phyloP scores from a whole-genome alignment of 2,329 filamentous ascomycete species.

The Byssoonygena ceratinophila region DNA sequence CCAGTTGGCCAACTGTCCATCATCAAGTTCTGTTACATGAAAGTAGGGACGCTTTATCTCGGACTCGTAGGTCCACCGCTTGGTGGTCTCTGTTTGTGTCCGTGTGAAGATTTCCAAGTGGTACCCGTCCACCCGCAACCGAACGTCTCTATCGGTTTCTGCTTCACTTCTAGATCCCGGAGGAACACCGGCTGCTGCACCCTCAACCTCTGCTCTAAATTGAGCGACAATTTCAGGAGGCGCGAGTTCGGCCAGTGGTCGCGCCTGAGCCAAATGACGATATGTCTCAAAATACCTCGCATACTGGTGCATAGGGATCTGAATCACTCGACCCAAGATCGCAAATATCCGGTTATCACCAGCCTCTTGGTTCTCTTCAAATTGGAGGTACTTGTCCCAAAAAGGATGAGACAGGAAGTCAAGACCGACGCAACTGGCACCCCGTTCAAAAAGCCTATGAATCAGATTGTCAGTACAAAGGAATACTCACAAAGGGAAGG shows the following conservation, averaged over 20 bases:
- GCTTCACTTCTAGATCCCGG: slow-evolving; percentile 51
- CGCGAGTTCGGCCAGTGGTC: slow-evolving; percentile 63
- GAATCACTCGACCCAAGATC: slow-evolving; percentile 70
- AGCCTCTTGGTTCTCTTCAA: slow-evolving; percentile 80
- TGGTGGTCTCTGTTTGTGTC: slow-evolving; percentile 79
- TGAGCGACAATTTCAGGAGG: slow-evolving; percentile 56
- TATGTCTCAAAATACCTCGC: slow-evolving; percentile 90
- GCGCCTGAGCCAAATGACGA: slow-evolving; percentile 60
- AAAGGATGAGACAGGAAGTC: slow-evolving; percentile 93
- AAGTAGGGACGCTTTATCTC: slow-evolving; percentile 96
- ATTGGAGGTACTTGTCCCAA: slow-evolving; percentile 98
- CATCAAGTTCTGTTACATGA: slow-evolving; percentile 85
- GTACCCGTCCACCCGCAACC: slow-evolving; percentile 65
- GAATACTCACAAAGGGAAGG: slow-evolving; percentile 13
- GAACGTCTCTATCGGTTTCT: slow-evolving; percentile 74
- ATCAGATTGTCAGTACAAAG: slow-evolving; percentile 31
- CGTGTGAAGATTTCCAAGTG: slow-evolving; percentile 70
- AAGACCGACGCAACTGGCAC: slow-evolving; percentile 69
- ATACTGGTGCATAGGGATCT: slow-evolving; percentile 93
- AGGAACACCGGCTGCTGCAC: slow-evolving; percentile 35
- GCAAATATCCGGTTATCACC: slow-evolving; percentile 67
- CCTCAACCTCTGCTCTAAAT: slow-evolving; percentile 61
- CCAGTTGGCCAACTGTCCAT: slow-evolving; percentile 79
- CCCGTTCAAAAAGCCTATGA: slow-evolving; percentile 79
- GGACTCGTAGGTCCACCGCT: slow-evolving; percentile 88